phyloP scores from a whole-genome alignment of 257 asterid genomes.

The Euphrasia confusa region DNA sequence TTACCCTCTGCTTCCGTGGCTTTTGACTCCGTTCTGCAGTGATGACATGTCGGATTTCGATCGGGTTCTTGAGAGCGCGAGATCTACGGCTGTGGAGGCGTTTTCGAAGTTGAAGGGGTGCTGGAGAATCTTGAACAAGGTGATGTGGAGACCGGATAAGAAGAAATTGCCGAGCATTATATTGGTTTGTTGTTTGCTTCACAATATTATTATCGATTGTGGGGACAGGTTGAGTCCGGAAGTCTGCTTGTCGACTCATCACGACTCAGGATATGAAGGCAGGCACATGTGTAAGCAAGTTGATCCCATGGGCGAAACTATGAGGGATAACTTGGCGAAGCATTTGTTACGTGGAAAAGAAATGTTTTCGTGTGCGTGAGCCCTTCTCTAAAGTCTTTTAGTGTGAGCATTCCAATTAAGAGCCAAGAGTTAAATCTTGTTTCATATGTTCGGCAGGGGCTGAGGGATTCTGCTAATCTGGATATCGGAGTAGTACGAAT shows the following conservation, averaged over 20 bases:
- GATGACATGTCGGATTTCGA: slow-evolving; percentile 46
- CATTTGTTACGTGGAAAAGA: not conserved
- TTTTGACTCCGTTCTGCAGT: slow-evolving; percentile 58
- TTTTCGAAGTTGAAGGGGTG: slow-evolving; percentile 79
- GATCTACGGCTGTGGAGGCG: slow-evolving; percentile 53
- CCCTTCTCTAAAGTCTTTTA: not conserved
- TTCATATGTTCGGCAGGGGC: no score
- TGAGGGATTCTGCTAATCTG: no score
- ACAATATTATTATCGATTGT: slow-evolving; percentile 75
- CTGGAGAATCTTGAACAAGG: slow-evolving; percentile 95
- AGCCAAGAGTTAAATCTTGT: no score
- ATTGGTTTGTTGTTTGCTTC: slow-evolving; percentile 87
- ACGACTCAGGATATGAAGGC: not conserved
- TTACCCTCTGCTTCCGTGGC: slow-evolving; percentile 96
- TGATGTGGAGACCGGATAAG: slow-evolving; percentile 97
- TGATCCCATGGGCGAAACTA: not conserved
- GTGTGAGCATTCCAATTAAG: not conserved
- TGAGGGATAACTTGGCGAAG: slow-evolving; percentile 4
- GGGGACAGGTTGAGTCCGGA: slow-evolving; percentile 8
- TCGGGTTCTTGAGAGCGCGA: slow-evolving; percentile 46
- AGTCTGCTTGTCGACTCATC: not conserved
- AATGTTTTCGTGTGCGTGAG: not conserved
- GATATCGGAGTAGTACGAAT: no score
- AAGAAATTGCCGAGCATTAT: slow-evolving; percentile 83
- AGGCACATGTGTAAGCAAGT: slow-evolving; percentile 1